Evolutionary conservation across 2,329 filamentous ascomycete genomes (phyloP), one percentile per base, ranked within the genome.

Genomic region (Fusarium duplospermum): DNA sequence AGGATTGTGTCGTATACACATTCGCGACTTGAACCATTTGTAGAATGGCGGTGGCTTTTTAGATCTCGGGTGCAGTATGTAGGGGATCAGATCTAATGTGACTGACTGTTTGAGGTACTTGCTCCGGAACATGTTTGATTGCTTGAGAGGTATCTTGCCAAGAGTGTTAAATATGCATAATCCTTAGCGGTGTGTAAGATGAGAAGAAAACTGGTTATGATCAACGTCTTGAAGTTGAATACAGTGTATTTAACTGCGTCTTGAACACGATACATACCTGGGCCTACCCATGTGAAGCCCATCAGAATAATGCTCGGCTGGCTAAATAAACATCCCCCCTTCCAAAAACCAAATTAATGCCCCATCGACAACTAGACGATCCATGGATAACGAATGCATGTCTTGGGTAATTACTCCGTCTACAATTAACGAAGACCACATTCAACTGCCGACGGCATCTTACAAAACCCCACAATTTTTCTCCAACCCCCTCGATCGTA

Each of bases 391-490:
- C 47, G 27, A 52, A 52, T 52, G 47, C 18, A 52, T 52, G 47
- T 31, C 47, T 52, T 52, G 6, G 7, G 31, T 20, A 52, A 31
- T 52, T 31, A 27, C 42, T 47, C 42, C 42, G 8, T 20, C 45
- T 50, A 29, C 24, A n/a, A 52, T 50, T 29, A 54, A 57, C 59
- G 11, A 13, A 33, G 42, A 65, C 56, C 56, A 67, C 35, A 63
- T 64, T 73, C 42, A 20, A 27, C 56, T 59, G 57, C 35, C 35
- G 22, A 66, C 33, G 33, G 45, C 58, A 42, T 52, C 57, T 66
- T 36, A 54, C 52, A 42, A 45, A 50, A 50, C 67, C 63, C 68
- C 71, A 63, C 72, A 69, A 60, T 72, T 74, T 72, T 74, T 69
- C 72, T 54, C 71, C 71, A 72, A 70, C 62, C 64, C 62, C 64